Percentiles rank a stretch among this genome's conserved stretches.
Conservation (phyloP, 768 basidiomycete genomes). For the Kwoniella botswanensis region DNA sequence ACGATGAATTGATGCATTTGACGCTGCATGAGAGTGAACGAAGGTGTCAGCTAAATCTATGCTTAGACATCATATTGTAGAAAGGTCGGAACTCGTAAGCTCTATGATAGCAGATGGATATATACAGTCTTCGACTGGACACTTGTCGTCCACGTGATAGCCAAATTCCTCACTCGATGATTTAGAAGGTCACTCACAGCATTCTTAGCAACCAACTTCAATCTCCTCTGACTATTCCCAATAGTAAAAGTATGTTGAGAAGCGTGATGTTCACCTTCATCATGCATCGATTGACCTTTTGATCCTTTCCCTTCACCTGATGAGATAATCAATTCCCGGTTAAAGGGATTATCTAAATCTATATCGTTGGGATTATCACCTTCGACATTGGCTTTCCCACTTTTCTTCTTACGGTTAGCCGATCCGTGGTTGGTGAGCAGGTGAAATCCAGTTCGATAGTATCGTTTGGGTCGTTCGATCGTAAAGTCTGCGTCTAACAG, state of each 20-base stretch:
- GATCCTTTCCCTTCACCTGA: constrained; percentile 58
- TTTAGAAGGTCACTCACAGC: constrained; percentile 64
- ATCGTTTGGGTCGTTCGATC: constrained; percentile 86
- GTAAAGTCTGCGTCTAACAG: constrained; percentile 84
- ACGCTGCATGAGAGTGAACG: constrained; percentile 60
- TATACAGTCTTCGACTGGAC: no score
- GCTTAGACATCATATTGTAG: no score
- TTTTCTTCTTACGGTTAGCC: constrained; percentile 22
- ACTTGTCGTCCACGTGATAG: no score
- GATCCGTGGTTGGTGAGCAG: constrained; percentile 62
- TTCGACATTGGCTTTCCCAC: constrained; percentile 23
- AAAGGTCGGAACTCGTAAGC: no score
- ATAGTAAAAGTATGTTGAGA: constrained; percentile 95
- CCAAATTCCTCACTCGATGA: not conserved
- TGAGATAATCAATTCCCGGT: constrained; percentile 44
- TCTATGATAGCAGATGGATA: no score
- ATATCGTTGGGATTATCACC: constrained; percentile 37
- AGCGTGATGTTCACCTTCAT: constrained; percentile 67
- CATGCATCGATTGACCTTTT: constrained; percentile 55
- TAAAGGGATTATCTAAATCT: constrained; percentile 44
- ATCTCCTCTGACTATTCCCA: constrained; percentile 82
- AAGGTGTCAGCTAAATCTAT: no score
- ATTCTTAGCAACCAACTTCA: constrained; percentile 85
- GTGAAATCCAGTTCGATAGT: constrained; percentile 82
- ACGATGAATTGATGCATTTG: constrained; percentile 98